These are phyloP conservation scores for Mucor velutinosus DNA, from an alignment of 371 early-diverging fungal species.

Conservation along the genomic window DNA sequence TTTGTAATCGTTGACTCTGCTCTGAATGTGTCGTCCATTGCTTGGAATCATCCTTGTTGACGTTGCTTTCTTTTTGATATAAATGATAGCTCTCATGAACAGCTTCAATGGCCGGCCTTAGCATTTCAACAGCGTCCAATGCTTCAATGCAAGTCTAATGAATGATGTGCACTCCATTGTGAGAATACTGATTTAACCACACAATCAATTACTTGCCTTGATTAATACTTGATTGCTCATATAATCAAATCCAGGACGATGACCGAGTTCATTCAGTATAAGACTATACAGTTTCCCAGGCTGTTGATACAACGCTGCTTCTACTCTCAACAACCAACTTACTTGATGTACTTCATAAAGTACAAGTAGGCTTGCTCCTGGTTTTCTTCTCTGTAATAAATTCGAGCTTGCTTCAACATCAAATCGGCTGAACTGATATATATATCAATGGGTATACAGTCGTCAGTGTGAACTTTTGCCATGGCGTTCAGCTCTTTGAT, in stretches of 20 bases:
- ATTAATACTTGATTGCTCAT: slow-evolving; percentile 1
- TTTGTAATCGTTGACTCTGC: neutral
- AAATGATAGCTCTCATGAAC: slow-evolving; percentile 14
- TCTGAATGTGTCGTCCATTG: neutral
- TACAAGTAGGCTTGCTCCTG: slow-evolving; percentile 51
- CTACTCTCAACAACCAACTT: neutral
- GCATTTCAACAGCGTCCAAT: slow-evolving; percentile 6
- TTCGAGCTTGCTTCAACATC: slow-evolving; percentile 52
- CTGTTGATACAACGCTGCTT: neutral
- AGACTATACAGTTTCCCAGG: slow-evolving; percentile 31
- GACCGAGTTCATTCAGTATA: slow-evolving; percentile 50
- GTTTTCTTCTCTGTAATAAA: slow-evolving; percentile 53
- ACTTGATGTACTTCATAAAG: slow-evolving; percentile 59
- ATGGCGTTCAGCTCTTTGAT: slow-evolving; percentile 39
- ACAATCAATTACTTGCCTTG: neutral
- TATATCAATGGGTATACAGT: slow-evolving; percentile 49
- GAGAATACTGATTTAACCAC: neutral
- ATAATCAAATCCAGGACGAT: slow-evolving; percentile 45
- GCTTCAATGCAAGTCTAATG: slow-evolving; percentile 11
- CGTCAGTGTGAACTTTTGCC: slow-evolving; percentile 37
- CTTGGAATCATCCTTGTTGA: neutral
- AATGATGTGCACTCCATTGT: neutral
- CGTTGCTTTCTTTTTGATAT: neutral
- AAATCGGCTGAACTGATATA: slow-evolving; percentile 55
- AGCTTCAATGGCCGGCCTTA: slow-evolving; percentile 9